A percentile compares a stretch with the other conserved stretches of the same genome.
These are phyloP conservation scores for Plasmodium blacklocki DNA, from an alignment of 169 alveolate genomes.

Conservation along the genomic window DNA sequence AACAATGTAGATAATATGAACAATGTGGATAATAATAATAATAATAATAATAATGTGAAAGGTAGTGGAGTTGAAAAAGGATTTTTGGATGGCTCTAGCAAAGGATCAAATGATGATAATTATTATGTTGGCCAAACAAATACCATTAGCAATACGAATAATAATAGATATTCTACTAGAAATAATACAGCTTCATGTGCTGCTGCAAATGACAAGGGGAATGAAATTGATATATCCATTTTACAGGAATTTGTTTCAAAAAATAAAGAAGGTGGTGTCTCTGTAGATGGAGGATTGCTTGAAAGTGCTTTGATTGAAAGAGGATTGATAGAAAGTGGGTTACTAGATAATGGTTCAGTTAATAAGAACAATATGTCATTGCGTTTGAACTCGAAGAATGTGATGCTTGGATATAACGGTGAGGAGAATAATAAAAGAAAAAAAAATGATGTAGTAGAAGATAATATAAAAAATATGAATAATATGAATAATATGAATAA, in stretches of 20 bases:
- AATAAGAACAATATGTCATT: not conserved
- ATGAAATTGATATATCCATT: conserved; percentile 60
- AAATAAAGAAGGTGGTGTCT: conserved; percentile 16
- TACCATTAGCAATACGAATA: not conserved
- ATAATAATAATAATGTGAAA: no score
- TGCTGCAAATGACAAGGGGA: not conserved
- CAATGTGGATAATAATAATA: not conserved
- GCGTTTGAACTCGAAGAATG: not conserved
- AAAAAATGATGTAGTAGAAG: not conserved
- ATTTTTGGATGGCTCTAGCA: conserved; percentile 53
- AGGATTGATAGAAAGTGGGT: no score
- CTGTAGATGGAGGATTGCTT: conserved; percentile 5
- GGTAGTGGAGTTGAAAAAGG: not conserved
- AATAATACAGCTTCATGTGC: conserved; percentile 45
- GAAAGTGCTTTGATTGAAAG: no score
- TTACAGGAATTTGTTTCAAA: conserved; percentile 56
- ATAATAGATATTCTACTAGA: conserved; percentile 27
- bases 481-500: no score
- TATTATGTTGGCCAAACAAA: conserved; percentile 10
- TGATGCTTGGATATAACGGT: not conserved
- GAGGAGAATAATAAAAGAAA: conserved; percentile 5
- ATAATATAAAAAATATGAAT: no score
- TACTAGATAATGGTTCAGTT: no score
- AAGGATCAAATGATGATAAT: conserved; percentile 41
- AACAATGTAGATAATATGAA: no score